phyloP scores from a whole-genome alignment of 768 basidiomycete genomes.

The Hygrocybe punicea region DNA sequence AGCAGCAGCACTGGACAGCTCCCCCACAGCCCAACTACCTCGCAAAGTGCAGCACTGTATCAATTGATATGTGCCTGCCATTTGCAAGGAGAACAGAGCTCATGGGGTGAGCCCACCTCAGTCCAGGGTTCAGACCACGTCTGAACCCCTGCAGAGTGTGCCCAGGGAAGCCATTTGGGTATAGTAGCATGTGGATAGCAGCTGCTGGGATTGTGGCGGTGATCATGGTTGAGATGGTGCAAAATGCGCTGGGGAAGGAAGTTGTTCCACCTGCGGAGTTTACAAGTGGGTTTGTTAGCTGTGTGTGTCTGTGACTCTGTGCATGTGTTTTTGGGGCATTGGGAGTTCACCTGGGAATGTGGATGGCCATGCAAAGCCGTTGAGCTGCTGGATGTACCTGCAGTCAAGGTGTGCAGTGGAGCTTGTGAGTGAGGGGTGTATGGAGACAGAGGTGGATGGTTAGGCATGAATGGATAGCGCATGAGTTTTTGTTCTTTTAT shows the following conservation, averaged over 20 bases:
- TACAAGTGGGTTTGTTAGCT: constrained; percentile 47
- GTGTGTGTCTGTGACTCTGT: constrained; percentile 18
- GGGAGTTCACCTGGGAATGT: background rate
- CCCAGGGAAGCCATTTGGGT: constrained; percentile 53
- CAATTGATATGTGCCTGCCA: no score
- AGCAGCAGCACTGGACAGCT: no score
- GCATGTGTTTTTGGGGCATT: background rate
- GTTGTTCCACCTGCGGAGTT: constrained; percentile 40
- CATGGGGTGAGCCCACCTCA: no score
- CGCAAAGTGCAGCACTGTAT: no score
- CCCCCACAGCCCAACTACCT: no score
- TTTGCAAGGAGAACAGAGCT: no score
- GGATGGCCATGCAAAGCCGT: constrained; percentile 50
- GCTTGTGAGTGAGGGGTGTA: constrained; percentile 15
- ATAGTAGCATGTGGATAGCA: constrained; percentile 45
- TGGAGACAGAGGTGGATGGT: background rate
- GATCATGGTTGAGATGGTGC: constrained; percentile 42
- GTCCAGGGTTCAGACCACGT: no score
- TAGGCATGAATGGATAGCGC: no score
- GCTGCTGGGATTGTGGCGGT: constrained; percentile 44
- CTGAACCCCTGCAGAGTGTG: constrained; percentile 39
- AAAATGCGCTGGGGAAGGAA: constrained; percentile 43
- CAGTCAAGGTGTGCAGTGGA: constrained; percentile 34
- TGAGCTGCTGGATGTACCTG: constrained; percentile 45
- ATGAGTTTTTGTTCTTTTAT: no score